Evolutionary conservation across 345 rosid species (phyloP).

Genomic region (Salix koriyanagi): DNA sequence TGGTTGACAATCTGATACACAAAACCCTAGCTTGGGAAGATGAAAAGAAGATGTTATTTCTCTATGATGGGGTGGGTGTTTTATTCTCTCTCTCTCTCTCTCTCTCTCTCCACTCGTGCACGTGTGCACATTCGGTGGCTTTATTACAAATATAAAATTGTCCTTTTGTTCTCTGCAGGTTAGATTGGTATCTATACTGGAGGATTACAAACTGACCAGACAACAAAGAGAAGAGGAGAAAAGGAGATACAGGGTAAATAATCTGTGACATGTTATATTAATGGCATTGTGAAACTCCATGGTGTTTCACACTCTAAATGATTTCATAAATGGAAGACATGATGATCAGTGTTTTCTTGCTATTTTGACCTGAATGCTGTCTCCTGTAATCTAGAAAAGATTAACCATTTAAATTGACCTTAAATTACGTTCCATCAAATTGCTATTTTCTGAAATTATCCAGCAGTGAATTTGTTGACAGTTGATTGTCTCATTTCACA

Average conservation of each 20-base stretch:
- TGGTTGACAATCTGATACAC: conserved; percentile 77
- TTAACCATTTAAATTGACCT: not conserved
- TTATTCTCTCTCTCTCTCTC: not conserved
- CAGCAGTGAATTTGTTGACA: not conserved
- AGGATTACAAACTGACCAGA: conserved; percentile 82
- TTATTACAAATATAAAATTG: not conserved
- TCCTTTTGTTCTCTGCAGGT: conserved; percentile 40
- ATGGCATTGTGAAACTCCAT: not conserved
- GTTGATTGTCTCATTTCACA: conserved; percentile 25
- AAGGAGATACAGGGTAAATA: conserved; percentile 69
- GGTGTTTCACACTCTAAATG: not conserved
- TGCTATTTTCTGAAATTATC: not conserved
- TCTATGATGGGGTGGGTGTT: conserved; percentile 82
- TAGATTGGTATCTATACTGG: conserved; percentile 70
- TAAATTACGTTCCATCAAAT: not conserved
- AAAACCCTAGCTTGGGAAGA: conserved; percentile 79
- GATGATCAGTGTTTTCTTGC: not conserved
- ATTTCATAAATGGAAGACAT: not conserved
- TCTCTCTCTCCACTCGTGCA: not conserved
- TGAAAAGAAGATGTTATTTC: conserved; percentile 56
- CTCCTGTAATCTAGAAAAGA: not conserved
- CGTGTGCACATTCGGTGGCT: not conserved
- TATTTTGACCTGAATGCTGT: not conserved
- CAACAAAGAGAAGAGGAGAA: conserved; percentile 84
- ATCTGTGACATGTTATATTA: not conserved